Base-by-base conservation (phyloP, 352 stramenopile species). In the Globisporangium rhizosaccharum region DNA sequence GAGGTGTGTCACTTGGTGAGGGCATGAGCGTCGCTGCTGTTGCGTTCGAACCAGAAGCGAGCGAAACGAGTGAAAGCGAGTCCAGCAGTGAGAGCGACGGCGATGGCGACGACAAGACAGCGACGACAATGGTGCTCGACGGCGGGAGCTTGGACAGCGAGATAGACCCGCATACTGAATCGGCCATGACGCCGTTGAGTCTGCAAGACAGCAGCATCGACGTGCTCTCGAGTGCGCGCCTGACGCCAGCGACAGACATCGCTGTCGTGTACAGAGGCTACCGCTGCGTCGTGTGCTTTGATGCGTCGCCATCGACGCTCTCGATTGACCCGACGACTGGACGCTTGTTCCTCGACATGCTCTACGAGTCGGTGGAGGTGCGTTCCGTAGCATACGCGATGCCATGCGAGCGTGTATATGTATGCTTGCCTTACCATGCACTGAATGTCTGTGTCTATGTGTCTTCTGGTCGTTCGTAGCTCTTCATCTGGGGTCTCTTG, bases 231-330 rank as follows among this genome's bases (percentile, higher is more conserved):
- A 23, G 57, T 11, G 71, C 73, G 59, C 64, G 68, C 0, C 50
- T 92, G 51, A 79, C 78, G 12, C 63, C 78, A 42, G 63, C 71
- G 55, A 84, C 75, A 0, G 54, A 69, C 44, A 74, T 94, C 18
- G 46, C 56, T n/a, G 68, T 84, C 44, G 65, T 92, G 30, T 94
- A 92, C 67, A 66, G 73, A 18, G 78, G 80, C 47, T 96, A 94
- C 51, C 83, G 85, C 53, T 91, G 85, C 46, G 83, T 91, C 6
- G 57, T 96, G 37, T 94, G 82, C 66, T 72, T 96, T 20, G 87
- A 96, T 59, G 82, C 81, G 28, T 94, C 83, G 37, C 87, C 85
- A 15, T 96, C 85, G 36, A 83, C 84, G 25, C 66, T 92, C 25
- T 88, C 87, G 28, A 94, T 96, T 52, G 87, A 96, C 55, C 70